Evolutionary conservation across 2,329 filamentous ascomycete species (phyloP), one percentile per base, ranked within the genome.

Genomic region (Waltergamsia citrina): DNA sequence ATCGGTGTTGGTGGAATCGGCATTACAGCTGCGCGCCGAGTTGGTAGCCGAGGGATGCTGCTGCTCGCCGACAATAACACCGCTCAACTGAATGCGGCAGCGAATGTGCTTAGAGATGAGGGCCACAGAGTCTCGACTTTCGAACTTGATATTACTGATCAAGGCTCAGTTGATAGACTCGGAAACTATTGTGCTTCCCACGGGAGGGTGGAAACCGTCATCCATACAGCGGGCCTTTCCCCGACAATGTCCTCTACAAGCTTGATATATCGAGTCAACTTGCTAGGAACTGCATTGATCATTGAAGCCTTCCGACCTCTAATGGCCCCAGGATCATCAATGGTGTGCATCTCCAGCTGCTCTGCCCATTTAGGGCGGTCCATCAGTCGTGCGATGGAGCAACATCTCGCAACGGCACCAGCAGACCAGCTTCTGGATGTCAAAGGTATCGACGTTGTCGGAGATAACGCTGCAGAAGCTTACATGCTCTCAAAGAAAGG

Each of bases 1-100:
- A 34, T 19, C 7, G 32, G 32, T n/a, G 15, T 24, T 5, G 32
- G 32, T 6, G 32, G 32, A 7, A 34, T 34, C 17, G 32, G 32
- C 8, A 15, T 17, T 15, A 20, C 22, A 10, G 21, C 20, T 12
- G 32, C 32, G 15, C 32, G 32, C 2, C 32, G 32, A 16, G 28
- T 34, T 12, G 25, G 23, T 24, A 34, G 20, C 17, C 16, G 32
- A 4, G 23, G 14, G 7, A 17, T 12, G 18, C 15, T 34, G 6
- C 12, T 34, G 14, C 16, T 34, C 12, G 22, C 32, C 11, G 32
- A 34, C 14, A 16, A 19, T 17, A 27, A 22, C 6, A 4, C 12
- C 6, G 8, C 12, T 11, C 19, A 16, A 11, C 32, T 34, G 5
- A 17, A 34, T 12, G n/a, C 17, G 7, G 32, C 16, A n/a, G 32